Conservation (phyloP, 2,329 filamentous ascomycete species). For the Arthrobotrys sinensis region DNA sequence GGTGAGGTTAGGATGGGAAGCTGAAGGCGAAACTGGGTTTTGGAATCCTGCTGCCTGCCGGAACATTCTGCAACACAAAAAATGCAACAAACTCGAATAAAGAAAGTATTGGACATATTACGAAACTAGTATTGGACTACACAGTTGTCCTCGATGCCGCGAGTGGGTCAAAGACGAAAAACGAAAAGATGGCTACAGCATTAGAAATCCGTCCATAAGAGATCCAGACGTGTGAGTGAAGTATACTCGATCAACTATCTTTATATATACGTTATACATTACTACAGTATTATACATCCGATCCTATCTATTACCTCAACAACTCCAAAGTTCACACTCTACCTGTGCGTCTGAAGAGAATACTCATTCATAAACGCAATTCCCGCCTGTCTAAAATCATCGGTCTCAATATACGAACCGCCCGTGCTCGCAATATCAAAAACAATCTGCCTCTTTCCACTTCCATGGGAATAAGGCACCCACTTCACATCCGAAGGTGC, state of each 20-base stretch:
- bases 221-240: background rate
- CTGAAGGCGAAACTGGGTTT: constrained; percentile 43
- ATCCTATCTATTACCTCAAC: background rate
- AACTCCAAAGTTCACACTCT: background rate
- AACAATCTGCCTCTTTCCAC: constrained; percentile 65
- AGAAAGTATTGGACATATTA: too few species aligned
- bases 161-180: too few species aligned
- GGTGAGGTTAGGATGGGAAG: constrained; percentile 37
- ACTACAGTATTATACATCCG: constrained; percentile 1
- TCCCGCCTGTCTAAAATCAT: constrained; percentile 66
- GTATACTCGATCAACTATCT: background rate
- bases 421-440: constrained; percentile 65
- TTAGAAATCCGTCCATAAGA: too few species aligned
- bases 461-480: constrained; percentile 64
- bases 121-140: background rate
- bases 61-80: constrained; percentile 58
- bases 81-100: constrained; percentile 39
- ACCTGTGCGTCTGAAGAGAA: constrained; percentile 41
- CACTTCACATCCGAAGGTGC: constrained; percentile 63
- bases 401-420: constrained; percentile 65
- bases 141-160: too few species aligned
- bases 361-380: constrained; percentile 65
- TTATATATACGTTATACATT: constrained; percentile 16
- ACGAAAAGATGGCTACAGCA: too few species aligned
- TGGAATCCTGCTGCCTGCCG: constrained; percentile 42